A percentile compares a stretch with the other conserved stretches of the same genome.
phyloP scores from a whole-genome alignment of 352 stramenopile genomes.

The Phytophthora rubi region DNA sequence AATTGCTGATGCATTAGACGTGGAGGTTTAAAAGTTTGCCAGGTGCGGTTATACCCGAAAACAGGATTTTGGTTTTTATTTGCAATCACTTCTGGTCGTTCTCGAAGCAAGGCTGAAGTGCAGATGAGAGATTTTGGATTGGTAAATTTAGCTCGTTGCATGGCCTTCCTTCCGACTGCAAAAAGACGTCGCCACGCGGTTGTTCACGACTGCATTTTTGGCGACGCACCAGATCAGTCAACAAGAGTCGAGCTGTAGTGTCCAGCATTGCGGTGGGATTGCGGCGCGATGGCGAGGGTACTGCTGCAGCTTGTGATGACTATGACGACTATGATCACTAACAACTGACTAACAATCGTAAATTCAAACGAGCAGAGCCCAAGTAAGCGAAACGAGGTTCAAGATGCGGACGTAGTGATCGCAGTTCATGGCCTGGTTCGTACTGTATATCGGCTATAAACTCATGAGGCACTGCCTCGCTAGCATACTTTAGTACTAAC shows the following conservation, averaged over 20 bases:
- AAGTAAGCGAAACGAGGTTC: slow-evolving; percentile 27
- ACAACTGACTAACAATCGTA: neutral
- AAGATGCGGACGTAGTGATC: slow-evolving; percentile 23
- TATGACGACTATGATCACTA: neutral
- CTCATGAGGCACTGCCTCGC: neutral
- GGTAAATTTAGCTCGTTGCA: slow-evolving; percentile 14
- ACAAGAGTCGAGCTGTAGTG: neutral
- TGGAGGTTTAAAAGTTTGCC: slow-evolving; percentile 28
- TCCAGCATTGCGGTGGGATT: neutral
- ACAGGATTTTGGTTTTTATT: slow-evolving; percentile 5
- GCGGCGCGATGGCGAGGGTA: slow-evolving; percentile 6
- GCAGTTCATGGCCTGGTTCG: slow-evolving; percentile 16
- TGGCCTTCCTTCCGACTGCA: neutral
- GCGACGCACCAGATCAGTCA: neutral
- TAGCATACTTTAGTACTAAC: neutral
- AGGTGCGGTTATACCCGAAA: slow-evolving; percentile 4
- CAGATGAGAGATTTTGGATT: neutral
- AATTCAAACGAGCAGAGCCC: slow-evolving; percentile 1
- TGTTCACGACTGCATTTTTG: slow-evolving; percentile 1
- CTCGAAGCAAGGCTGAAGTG: neutral
- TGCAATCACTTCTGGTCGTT: neutral
- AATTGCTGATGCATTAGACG: slow-evolving; percentile 30
- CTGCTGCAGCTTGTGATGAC: neutral
- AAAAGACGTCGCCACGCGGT: neutral
- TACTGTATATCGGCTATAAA: neutral